Base-by-base conservation (phyloP, 2,329 filamentous ascomycete genomes). In the Fusarium sp. region DNA sequence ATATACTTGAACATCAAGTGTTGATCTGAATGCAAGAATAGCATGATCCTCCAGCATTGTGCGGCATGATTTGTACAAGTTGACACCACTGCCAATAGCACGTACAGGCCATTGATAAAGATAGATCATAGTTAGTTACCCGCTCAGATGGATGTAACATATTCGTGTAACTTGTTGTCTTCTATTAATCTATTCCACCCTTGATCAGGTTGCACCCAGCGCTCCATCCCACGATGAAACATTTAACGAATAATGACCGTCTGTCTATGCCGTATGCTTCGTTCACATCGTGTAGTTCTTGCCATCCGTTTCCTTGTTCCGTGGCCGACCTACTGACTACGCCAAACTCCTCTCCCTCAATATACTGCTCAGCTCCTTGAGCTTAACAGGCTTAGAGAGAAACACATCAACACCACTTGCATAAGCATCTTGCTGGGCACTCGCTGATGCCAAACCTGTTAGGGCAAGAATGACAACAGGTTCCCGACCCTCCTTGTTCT, bases 381-480 rank as follows among this genome's bases (percentile, higher is more conserved):
- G 73, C 22, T 82, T 79, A 8, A 89, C 85, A 1, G 87, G 87
- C 68, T 89, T 89, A 48, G 87, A 88, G 41, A 89, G 71, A 68
- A 89, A 89, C 14, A 88, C 68, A 72, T 90, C 87, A 28, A 89
- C 83, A 3, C 88, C 88, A 48, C 83, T 85, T 3, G 83, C 85
- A 56, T 87, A 85, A 0, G 88, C 88, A 63, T 89, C 88, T 61
- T 87, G 83, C 63, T 88, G 85, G 1, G 85, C 85, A 41, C 82
- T 82, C 2, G 82, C 80, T 20, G 86, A 87, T 0, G 86, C 87
- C 11, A 89, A 79, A 0, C 87, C 88, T 0, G 88, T 89, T 4
- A 90, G 79, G 0, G 87, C 88, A 54, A 89, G 86, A 20, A 90
- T 84, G 3, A 82, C 81, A 2, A 84, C 84, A 1, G 85, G 84